Percentiles rank a stretch among this genome's conserved stretches.
These are phyloP conservation scores for Phoma herbarum DNA, from an alignment of 2,329 filamentous ascomycete genomes.

Conservation along the genomic window DNA sequence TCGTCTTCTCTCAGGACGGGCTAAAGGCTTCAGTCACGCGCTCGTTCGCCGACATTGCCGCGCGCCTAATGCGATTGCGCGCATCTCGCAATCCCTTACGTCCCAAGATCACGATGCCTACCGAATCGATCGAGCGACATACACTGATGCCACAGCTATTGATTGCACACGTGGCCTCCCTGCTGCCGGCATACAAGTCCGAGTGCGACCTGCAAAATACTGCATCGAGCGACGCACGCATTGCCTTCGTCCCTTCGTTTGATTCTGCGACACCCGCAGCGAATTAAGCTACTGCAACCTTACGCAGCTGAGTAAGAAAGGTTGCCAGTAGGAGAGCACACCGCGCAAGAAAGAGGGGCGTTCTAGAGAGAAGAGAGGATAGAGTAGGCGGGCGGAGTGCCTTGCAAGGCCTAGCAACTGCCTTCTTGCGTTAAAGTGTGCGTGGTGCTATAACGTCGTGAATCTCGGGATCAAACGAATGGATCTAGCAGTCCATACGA, in stretches of 20 bases:
- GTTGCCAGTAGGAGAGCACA: neutral
- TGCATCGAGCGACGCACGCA: neutral
- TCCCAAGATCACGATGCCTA: neutral
- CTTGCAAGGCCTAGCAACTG: neutral
- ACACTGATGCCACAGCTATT: neutral
- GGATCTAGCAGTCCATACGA: neutral
- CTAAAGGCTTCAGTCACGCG: neutral
- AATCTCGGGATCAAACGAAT: too few relatives aligned
- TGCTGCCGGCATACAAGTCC: neutral
- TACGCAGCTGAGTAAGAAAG: neutral
- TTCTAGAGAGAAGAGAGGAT: neutral
- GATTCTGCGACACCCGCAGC: too few relatives aligned
- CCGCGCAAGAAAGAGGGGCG: neutral
- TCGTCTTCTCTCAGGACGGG: neutral
- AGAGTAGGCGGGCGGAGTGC: neutral
- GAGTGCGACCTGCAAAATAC: constrained; percentile 2
- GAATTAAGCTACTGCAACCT: neutral
- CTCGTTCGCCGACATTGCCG: neutral
- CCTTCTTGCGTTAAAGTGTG: too few relatives aligned
- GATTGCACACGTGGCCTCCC: constrained; percentile 4
- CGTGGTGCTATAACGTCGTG: too few relatives aligned
- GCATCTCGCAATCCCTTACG: constrained; percentile 1
- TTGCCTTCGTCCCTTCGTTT: neutral
- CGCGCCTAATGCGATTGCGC: constrained; percentile 3
- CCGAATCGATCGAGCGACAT: neutral